A percentile compares a stretch with the other conserved stretches of the same genome.
Evolutionary conservation across 352 stramenopile genomes (phyloP).

Genomic region (Globisporangium apiculatum): DNA sequence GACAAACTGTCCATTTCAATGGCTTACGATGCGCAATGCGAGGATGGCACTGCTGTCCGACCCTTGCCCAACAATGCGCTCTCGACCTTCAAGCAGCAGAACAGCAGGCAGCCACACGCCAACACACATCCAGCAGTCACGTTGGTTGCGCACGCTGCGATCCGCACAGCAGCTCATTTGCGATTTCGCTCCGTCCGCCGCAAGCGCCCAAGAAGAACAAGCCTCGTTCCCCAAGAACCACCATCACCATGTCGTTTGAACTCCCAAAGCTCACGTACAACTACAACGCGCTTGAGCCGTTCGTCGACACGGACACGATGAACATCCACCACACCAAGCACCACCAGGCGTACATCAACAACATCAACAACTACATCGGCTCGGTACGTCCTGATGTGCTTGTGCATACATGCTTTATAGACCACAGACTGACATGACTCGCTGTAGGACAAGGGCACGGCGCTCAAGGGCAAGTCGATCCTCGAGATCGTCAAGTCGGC

Average conservation of each 20-base stretch:
- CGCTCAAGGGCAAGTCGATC: slow-evolving; percentile 75
- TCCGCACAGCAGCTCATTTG: slow-evolving; percentile 16
- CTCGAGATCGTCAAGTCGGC: slow-evolving; percentile 67
- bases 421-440: neutral
- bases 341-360: slow-evolving; percentile 88
- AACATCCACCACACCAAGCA: slow-evolving; percentile 92
- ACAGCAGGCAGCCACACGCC: neutral
- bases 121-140: neutral
- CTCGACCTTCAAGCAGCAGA: no score
- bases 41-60: neutral
- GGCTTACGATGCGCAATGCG: neutral
- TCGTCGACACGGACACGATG: slow-evolving; percentile 86
- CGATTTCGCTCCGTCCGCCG: slow-evolving; percentile 23
- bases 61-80: no score
- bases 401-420: neutral
- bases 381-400: slow-evolving; percentile 24
- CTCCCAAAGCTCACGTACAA: slow-evolving; percentile 78
- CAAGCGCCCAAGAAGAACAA: slow-evolving; percentile 16
- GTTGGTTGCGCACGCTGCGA: neutral
- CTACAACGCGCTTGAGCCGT: slow-evolving; percentile 86
- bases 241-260: slow-evolving; percentile 57
- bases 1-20: no score
- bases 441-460: slow-evolving; percentile 53
- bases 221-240: neutral
- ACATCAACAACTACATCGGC: slow-evolving; percentile 86